These are phyloP conservation scores for Nothophaeocryptopus gaeumannii DNA, from an alignment of 2,329 filamentous ascomycete genomes.

Conservation along the genomic window DNA sequence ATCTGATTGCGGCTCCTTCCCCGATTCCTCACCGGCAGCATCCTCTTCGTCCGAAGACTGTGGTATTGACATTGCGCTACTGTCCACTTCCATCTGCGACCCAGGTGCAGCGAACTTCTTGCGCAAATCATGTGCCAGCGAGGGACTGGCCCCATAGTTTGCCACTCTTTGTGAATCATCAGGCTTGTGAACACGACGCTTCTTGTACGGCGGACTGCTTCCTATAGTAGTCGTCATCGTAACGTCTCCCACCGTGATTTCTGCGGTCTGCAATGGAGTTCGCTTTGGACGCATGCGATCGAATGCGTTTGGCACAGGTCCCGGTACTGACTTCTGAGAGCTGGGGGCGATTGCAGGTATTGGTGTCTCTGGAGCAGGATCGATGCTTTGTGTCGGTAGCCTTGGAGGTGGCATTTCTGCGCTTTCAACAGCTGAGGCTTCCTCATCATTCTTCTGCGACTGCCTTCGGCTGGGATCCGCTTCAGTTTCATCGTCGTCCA, in stretches of 20 bases:
- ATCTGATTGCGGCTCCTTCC: too few species aligned
- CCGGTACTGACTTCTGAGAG: constrained; percentile 39
- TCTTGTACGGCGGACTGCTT: constrained; percentile 48
- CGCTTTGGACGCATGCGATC: constrained; percentile 64
- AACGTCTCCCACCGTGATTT: constrained; percentile 69
- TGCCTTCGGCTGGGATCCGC: too few species aligned
- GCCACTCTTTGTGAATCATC: constrained; percentile 42
- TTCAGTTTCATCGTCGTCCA: neutral
- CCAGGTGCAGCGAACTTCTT: constrained; percentile 56
- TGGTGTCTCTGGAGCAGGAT: constrained; percentile 19
- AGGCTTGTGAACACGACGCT: constrained; percentile 43
- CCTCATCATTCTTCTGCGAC: too few species aligned
- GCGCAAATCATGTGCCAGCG: constrained; percentile 44
- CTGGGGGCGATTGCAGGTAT: constrained; percentile 32
- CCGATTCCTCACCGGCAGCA: constrained; percentile 18
- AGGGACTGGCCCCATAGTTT: constrained; percentile 42
- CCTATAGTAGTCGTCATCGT: constrained; percentile 64
- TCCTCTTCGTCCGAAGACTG: neutral
- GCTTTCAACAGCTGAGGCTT: too few species aligned
- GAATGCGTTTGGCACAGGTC: constrained; percentile 59
- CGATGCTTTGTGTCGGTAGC: neutral
- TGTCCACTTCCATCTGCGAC: constrained; percentile 36
- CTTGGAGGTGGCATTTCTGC: too few species aligned
- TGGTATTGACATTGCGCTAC: constrained; percentile 18
- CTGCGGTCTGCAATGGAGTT: constrained; percentile 62